phyloP scores from a whole-genome alignment of 169 alveolate genomes.

The Blepharisma undulans region DNA sequence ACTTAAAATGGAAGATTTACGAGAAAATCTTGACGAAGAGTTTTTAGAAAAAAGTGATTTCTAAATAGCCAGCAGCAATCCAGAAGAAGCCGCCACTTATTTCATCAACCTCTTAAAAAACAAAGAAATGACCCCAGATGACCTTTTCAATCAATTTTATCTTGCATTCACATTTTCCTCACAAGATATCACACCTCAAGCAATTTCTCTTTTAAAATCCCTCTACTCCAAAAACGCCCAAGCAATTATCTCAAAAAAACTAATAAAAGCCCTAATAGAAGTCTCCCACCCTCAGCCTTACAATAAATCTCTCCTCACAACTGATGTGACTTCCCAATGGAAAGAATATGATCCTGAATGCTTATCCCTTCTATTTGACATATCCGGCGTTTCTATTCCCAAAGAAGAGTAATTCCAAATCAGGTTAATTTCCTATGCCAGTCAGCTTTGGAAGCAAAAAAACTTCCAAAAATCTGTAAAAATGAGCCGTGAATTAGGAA shows the following conservation, averaged over 20 bases:
- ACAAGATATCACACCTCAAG: not conserved
- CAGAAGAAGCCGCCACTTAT: not conserved
- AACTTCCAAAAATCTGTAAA: not conserved
- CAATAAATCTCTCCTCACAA: not conserved
- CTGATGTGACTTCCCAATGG: not conserved
- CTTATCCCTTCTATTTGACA: not conserved
- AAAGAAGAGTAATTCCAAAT: not conserved
- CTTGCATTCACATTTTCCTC: not conserved
- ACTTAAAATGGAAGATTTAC: not conserved
- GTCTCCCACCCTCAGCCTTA: not conserved
- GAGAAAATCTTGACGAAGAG: conserved; percentile 21
- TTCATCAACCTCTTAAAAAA: not conserved
- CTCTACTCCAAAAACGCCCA: not conserved
- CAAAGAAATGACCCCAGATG: not conserved
- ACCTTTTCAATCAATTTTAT: conserved; percentile 18
- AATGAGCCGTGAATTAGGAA: not conserved
- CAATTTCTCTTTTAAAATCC: not conserved
- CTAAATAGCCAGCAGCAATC: not conserved
- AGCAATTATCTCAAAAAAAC: not conserved
- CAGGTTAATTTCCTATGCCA: not conserved
- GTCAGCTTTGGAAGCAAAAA: not conserved
- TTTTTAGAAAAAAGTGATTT: not conserved
- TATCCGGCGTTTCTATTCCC: not conserved
- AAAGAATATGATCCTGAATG: not conserved
- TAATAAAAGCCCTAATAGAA: not conserved